A percentile compares a stretch with the other conserved stretches of the same genome.
phyloP scores from a whole-genome alignment of 345 rosid species.

The Carallia pectinifolia region DNA sequence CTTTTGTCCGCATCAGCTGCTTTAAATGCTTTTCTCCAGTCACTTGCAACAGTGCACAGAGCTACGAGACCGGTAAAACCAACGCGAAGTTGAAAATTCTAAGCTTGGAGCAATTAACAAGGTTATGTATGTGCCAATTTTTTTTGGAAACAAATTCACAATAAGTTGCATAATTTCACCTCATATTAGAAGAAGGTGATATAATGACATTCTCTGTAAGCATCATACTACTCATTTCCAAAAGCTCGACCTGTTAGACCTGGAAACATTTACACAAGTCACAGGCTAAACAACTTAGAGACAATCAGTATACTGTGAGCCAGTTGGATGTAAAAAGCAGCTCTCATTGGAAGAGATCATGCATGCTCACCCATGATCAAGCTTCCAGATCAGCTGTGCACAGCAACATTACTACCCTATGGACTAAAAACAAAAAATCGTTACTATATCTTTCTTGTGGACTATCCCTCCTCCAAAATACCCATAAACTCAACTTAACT shows the following conservation, averaged over 20 bases:
- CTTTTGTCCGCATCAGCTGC: no score
- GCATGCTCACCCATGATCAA: not conserved
- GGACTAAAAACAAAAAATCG: not conserved
- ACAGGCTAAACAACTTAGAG: not conserved
- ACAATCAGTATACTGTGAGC: not conserved
- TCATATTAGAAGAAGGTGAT: no score
- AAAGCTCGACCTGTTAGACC: not conserved
- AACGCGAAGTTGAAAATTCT: no score
- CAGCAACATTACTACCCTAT: slow-evolving; percentile 18
- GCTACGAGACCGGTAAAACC: no score
- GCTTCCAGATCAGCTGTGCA: slow-evolving; percentile 14
- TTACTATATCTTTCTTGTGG: not conserved
- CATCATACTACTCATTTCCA: no score
- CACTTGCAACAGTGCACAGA: no score
- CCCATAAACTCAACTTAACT: slow-evolving; percentile 25
- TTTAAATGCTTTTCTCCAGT: no score
- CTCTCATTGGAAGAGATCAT: not conserved
- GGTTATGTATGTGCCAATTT: no score
- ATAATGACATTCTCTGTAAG: no score
- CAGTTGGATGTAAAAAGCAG: slow-evolving; percentile 5
- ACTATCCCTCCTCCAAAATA: not conserved
- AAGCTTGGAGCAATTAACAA: no score
- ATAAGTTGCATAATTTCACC: no score
- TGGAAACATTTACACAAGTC: not conserved
- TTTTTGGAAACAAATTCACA: no score